Conservation (phyloP, 2,329 filamentous ascomycete species). For the Ophiocordyceps unilateralis region DNA sequence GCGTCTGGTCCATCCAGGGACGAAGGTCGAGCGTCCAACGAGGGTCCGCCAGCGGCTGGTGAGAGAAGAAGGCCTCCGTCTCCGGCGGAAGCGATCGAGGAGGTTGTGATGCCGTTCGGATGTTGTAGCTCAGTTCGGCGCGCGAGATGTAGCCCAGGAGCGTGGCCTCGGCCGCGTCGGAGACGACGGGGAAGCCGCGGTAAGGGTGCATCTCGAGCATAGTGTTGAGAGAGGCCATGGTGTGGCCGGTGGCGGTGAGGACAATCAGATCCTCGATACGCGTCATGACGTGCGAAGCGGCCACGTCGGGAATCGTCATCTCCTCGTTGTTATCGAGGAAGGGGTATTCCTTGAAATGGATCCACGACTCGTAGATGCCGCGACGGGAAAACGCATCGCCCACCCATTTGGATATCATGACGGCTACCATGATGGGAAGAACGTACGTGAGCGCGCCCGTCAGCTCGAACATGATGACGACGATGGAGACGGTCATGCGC, state of each 20-base stretch:
- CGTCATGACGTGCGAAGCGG: conserved; percentile 83
- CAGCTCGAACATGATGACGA: conserved; percentile 98
- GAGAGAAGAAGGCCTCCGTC: conserved; percentile 69
- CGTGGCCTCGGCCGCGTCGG: conserved; percentile 50
- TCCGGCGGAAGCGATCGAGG: conserved; percentile 46
- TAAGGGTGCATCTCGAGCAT: conserved; percentile 65
- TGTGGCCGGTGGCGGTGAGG: conserved; percentile 57
- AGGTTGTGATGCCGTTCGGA: conserved; percentile 35
- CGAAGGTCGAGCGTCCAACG: conserved; percentile 66
- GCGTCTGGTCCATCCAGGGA: conserved; percentile 98
- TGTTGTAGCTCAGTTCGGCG: conserved; percentile 79
- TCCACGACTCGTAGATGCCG: conserved; percentile 94
- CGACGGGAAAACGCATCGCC: conserved; percentile 80
- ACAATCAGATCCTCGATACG: conserved; percentile 59
- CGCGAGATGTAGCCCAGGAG: conserved; percentile 85
- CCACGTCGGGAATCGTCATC: conserved; percentile 80
- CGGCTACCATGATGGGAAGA: conserved; percentile 95
- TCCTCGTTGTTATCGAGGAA: conserved; percentile 97
- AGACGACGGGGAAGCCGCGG: conserved; percentile 85
- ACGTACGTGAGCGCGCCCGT: conserved; percentile 97
- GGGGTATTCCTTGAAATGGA: conserved; percentile 94
- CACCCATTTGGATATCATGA: conserved; percentile 89
- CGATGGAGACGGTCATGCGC: conserved; percentile 92
- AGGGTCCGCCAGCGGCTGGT: conserved; percentile 68
- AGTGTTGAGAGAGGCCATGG: conserved; percentile 58